Conservation (phyloP, 345 rosid genomes). For the Rubroshorea leprosula region DNA sequence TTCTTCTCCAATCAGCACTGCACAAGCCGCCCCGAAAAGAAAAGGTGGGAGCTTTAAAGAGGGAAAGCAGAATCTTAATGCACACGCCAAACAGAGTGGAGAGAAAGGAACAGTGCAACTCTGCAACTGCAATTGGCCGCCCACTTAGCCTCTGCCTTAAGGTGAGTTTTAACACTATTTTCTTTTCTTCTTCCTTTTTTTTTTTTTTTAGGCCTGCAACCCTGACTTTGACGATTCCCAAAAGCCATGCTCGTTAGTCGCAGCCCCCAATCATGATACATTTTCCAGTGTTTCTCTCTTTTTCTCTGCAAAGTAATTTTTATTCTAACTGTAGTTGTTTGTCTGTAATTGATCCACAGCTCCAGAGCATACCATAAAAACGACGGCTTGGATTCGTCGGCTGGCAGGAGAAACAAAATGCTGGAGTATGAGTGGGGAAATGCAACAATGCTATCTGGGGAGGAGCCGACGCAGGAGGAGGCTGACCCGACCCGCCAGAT, state of each 20-base stretch:
- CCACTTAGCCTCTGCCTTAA: slow-evolving; percentile 18
- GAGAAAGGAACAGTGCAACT: slow-evolving; percentile 17
- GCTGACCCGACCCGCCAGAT: slow-evolving; percentile 49
- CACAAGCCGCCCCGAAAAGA: slow-evolving; percentile 17
- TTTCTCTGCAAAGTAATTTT: background rate
- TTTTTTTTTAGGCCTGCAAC: slow-evolving; percentile 33
- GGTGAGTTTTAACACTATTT: slow-evolving; percentile 26
- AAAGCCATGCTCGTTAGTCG: too few species aligned
- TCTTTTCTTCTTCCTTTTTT: slow-evolving; percentile 21
- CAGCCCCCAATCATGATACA: too few species aligned
- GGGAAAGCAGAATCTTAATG: slow-evolving; percentile 9
- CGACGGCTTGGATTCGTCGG: too few species aligned
- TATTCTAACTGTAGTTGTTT: background rate
- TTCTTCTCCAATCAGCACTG: background rate
- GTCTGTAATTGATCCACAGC: background rate
- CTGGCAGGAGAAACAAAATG: slow-evolving; percentile 41
- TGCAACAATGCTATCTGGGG: slow-evolving; percentile 43
- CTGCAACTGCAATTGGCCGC: slow-evolving; percentile 40
- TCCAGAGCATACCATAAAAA: too few species aligned
- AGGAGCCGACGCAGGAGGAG: slow-evolving; percentile 34
- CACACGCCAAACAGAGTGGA: slow-evolving; percentile 7
- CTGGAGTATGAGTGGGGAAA: slow-evolving; percentile 89
- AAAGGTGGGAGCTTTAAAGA: slow-evolving; percentile 5
- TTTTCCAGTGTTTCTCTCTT: too few species aligned
- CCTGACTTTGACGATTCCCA: slow-evolving; percentile 60